A percentile compares a stretch with the other conserved stretches of the same genome.
These are phyloP conservation scores for Claviceps pazoutovae DNA, from an alignment of 2,329 filamentous ascomycete species.

Conservation along the genomic window DNA sequence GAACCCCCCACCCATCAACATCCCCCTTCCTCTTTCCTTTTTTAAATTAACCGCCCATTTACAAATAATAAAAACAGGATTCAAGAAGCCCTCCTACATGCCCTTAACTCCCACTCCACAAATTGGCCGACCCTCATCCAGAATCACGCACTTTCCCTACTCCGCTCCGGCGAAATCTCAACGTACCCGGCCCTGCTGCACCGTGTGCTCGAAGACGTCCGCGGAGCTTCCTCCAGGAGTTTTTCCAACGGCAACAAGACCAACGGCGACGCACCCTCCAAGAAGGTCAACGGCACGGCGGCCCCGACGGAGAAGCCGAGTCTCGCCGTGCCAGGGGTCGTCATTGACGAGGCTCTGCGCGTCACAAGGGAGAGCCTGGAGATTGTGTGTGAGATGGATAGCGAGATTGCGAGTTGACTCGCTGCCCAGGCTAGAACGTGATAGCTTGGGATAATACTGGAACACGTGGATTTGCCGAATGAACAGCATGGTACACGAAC, in stretches of 20 bases:
- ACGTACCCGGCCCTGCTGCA: constrained; percentile 48
- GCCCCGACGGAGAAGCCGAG: constrained; percentile 14
- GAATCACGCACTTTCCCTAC: constrained; percentile 43
- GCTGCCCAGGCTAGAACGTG: background rate
- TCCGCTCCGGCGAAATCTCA: constrained; percentile 44
- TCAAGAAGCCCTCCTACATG: constrained; percentile 49
- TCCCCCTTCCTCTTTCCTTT: background rate
- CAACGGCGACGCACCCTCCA: constrained; percentile 16
- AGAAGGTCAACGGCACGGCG: constrained; percentile 15
- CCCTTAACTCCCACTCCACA: constrained; percentile 41
- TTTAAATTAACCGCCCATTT: background rate
- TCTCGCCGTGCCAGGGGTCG: constrained; percentile 43
- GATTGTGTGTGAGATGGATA: constrained; percentile 27
- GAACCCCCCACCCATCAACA: background rate
- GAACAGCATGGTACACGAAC: background rate
- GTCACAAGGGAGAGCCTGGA: constrained; percentile 46
- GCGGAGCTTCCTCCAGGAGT: constrained; percentile 28
- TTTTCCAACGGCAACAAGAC: constrained; percentile 20
- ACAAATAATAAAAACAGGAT: constrained; percentile 29
- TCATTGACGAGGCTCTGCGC: constrained; percentile 49
- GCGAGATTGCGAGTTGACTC: constrained; percentile 11
- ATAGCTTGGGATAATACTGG: background rate
- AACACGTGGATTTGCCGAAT: background rate
- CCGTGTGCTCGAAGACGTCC: constrained; percentile 48
- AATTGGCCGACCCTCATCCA: constrained; percentile 52